phyloP scores from a whole-genome alignment of 495 filamentous ascomycete species.

The Daldinia loculata region DNA sequence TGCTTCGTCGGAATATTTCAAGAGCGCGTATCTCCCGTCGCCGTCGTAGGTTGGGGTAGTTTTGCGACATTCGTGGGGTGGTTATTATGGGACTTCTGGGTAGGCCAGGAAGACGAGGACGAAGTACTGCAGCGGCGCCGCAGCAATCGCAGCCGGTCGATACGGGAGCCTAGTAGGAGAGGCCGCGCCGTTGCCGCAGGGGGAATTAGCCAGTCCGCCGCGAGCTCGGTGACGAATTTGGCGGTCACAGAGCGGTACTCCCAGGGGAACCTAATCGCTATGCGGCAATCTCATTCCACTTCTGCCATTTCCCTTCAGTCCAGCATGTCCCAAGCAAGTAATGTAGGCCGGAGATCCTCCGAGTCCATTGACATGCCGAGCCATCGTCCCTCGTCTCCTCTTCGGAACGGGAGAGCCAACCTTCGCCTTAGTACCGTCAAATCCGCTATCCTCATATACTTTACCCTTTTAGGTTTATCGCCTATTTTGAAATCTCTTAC shows the following conservation, averaged over 20 bases:
- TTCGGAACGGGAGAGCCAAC: slow-evolving; percentile 46
- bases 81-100: slow-evolving; percentile 91
- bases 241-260: slow-evolving; percentile 39
- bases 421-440: slow-evolving; percentile 67
- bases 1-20: slow-evolving; percentile 92
- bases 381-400: slow-evolving; percentile 39
- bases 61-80: slow-evolving; percentile 86
- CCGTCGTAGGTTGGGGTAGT: slow-evolving; percentile 84
- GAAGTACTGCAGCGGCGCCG: slow-evolving; percentile 47
- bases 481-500: slow-evolving; percentile 96
- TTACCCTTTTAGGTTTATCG: slow-evolving; percentile 84
- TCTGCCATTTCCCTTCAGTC: slow-evolving; percentile 53
- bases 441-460: slow-evolving; percentile 93
- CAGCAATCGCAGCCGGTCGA: slow-evolving; percentile 44
- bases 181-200: slow-evolving; percentile 33
- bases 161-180: slow-evolving; percentile 39
- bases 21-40: slow-evolving; percentile 82
- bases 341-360: slow-evolving; percentile 34
- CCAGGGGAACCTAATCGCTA: slow-evolving; percentile 29
- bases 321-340: slow-evolving; percentile 47
- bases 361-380: slow-evolving; percentile 36
- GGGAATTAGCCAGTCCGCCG: slow-evolving; percentile 42
- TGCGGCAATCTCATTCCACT: slow-evolving; percentile 39
- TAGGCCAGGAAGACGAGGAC: slow-evolving; percentile 63
- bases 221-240: slow-evolving; percentile 54